phyloP scores from a whole-genome alignment of 192 early-diverging fungal genomes.

The Phlyctochytrium arcticum region DNA sequence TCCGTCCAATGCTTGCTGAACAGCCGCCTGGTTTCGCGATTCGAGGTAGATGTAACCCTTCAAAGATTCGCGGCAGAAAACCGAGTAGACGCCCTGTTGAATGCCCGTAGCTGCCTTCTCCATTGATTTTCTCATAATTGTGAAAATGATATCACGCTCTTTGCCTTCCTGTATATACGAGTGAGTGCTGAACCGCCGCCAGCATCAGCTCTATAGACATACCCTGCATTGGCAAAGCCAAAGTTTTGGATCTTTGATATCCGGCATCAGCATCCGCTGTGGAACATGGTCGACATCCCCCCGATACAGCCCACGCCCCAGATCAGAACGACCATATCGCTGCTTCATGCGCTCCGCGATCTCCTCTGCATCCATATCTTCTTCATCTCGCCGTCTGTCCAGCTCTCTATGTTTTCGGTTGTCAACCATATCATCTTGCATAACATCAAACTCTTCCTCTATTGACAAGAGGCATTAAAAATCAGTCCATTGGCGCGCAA shows the following conservation, averaged over 20 bases:
- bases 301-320: slow-evolving; percentile 31
- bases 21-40: slow-evolving; percentile 71
- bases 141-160: slow-evolving; percentile 82
- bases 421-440: slow-evolving; percentile 58
- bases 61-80: slow-evolving; percentile 77
- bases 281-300: slow-evolving; percentile 64
- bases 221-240: slow-evolving; percentile 85
- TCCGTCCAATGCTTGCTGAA: slow-evolving; percentile 71
- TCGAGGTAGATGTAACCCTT: slow-evolving; percentile 93
- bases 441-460: slow-evolving; percentile 75
- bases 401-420: slow-evolving; percentile 56
- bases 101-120: slow-evolving; percentile 58
- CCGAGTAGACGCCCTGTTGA: slow-evolving; percentile 72
- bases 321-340: slow-evolving; percentile 65
- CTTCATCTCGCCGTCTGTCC: slow-evolving; percentile 56
- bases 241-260: slow-evolving; percentile 82
- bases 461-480: neutral
- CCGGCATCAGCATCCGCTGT: slow-evolving; percentile 75
- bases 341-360: slow-evolving; percentile 71
- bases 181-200: neutral
- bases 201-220: neutral
- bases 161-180: slow-evolving; percentile 57
- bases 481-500: neutral
- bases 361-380: slow-evolving; percentile 77
- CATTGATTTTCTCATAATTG: slow-evolving; percentile 71